phyloP scores from a whole-genome alignment of 2,329 filamentous ascomycete genomes.

The Sporothrix dimorphospora region DNA sequence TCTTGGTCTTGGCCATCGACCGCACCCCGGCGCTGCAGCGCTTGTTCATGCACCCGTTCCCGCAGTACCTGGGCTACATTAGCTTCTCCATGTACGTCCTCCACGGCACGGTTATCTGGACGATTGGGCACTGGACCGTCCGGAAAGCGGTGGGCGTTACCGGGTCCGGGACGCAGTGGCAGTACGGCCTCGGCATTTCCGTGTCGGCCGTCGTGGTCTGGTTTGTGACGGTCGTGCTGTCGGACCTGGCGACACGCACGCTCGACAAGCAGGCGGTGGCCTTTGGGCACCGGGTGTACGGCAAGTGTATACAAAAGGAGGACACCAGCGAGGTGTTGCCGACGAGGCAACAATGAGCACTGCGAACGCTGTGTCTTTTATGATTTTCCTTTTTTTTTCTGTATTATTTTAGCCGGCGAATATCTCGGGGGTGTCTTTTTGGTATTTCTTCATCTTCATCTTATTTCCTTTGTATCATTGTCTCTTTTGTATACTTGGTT shows the following conservation, averaged over 20 bases:
- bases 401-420: not conserved
- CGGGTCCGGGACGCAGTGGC: conserved; percentile 48
- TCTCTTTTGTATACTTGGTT: not conserved
- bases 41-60: conserved; percentile 38
- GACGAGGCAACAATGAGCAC: conserved; percentile 1
- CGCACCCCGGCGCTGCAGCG: conserved; percentile 35
- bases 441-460: not conserved
- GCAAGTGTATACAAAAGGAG: conserved; percentile 32
- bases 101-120: conserved; percentile 60
- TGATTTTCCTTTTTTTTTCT: not conserved
- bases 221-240: conserved; percentile 56
- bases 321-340: not conserved
- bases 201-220: conserved; percentile 53
- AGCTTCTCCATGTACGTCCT: conserved; percentile 65
- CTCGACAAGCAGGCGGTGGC: conserved; percentile 60
- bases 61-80: conserved; percentile 59
- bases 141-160: conserved; percentile 41
- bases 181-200: conserved; percentile 52
- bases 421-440: not conserved
- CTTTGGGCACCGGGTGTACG: conserved; percentile 60
- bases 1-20: conserved; percentile 37
- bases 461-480: not conserved
- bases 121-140: conserved; percentile 48
- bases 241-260: conserved; percentile 60
- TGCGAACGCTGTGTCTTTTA: too few relatives aligned